phyloP scores from a whole-genome alignment of 805 yeast species.

The Wickerhamiella qilinensis region DNA sequence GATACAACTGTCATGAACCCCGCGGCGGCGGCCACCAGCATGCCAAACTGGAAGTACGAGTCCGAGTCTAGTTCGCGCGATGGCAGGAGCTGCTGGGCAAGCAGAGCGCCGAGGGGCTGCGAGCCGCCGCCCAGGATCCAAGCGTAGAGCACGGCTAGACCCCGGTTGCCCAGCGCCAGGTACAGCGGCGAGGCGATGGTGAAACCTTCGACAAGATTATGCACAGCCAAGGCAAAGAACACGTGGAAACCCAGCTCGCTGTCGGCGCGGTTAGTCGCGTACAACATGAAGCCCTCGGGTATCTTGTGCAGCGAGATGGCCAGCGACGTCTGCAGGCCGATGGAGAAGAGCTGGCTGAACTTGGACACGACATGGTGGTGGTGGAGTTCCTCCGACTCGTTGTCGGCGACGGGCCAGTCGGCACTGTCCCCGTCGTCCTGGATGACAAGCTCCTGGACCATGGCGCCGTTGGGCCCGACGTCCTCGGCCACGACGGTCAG shows the following conservation, averaged over 20 bases:
- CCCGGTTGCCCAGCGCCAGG: constrained; percentile 48
- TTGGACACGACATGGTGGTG: constrained; percentile 74
- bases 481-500: not conserved
- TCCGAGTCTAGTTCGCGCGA: constrained; percentile 22
- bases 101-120: constrained; percentile 77
- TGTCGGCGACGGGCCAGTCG: constrained; percentile 10
- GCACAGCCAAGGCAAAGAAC: constrained; percentile 71
- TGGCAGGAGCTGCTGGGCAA: constrained; percentile 40
- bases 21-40: constrained; percentile 54
- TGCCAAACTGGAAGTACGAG: constrained; percentile 34
- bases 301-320: constrained; percentile 81
- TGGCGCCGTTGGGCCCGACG: not conserved
- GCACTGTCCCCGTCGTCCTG: not conserved
- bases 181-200: constrained; percentile 84
- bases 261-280: constrained; percentile 54
- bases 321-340: constrained; percentile 78
- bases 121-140: constrained; percentile 65
- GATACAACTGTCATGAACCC: constrained; percentile 77
- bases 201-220: constrained; percentile 88
- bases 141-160: constrained; percentile 47
- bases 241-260: constrained; percentile 60
- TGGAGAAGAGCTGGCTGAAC: constrained; percentile 58
- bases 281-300: constrained; percentile 90
- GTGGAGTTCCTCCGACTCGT: constrained; percentile 24
- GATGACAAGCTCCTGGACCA: not conserved